Conservation (phyloP, 768 basidiomycete species). For the Mycena amicta region DNA sequence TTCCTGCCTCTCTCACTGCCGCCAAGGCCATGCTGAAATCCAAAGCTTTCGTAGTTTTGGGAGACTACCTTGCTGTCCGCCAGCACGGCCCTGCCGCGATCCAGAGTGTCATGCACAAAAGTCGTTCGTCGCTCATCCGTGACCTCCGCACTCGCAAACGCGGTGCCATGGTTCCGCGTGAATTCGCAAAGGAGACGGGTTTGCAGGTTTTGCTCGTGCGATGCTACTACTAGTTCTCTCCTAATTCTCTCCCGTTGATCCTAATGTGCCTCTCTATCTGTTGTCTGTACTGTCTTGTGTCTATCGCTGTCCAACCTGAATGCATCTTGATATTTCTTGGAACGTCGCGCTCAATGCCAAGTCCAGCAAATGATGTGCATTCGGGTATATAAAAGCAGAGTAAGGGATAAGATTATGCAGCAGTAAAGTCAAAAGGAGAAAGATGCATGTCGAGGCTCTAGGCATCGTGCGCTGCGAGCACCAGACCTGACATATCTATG, state of each 20-base stretch:
- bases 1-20: slow-evolving; percentile 63
- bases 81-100: slow-evolving; percentile 64
- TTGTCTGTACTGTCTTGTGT: background rate
- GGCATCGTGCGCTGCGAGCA: slow-evolving; percentile 18
- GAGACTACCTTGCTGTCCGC: slow-evolving; percentile 71
- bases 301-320: background rate
- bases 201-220: slow-evolving; percentile 23
- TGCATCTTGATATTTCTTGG: background rate
- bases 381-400: background rate
- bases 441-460: slow-evolving; percentile 1
- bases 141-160: slow-evolving; percentile 41
- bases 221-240: slow-evolving; percentile 24
- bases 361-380: background rate
- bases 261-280: background rate
- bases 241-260: background rate
- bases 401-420: background rate
- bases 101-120: slow-evolving; percentile 62
- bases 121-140: slow-evolving; percentile 59
- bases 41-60: slow-evolving; percentile 69
- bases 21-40: slow-evolving; percentile 71
- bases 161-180: slow-evolving; percentile 34
- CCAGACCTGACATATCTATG: slow-evolving; percentile 38
- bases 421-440: background rate
- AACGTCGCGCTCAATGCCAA: background rate
- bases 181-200: slow-evolving; percentile 50